These are phyloP conservation scores for Penicillium sclerotiorum DNA, from an alignment of 2,329 filamentous ascomycete species.

Conservation along the genomic window DNA sequence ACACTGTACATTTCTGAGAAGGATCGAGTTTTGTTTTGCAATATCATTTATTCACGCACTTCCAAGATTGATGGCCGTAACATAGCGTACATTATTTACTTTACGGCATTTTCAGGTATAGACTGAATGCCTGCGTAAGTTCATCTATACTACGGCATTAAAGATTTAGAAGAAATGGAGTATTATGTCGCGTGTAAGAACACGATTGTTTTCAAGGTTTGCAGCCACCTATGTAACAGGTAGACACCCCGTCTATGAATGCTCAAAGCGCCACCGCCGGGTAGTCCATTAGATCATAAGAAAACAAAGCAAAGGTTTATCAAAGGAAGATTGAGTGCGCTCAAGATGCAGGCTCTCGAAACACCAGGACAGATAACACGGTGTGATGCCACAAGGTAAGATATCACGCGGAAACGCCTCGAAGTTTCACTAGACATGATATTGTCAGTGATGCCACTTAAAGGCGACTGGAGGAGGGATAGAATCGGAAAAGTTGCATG, in stretches of 20 bases:
- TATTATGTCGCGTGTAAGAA: slow-evolving; percentile 3
- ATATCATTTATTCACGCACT: slow-evolving; percentile 16
- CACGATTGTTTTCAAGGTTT: slow-evolving; percentile 9
- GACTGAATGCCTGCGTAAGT: no score
- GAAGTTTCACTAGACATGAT: no score
- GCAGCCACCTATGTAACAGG: slow-evolving; percentile 9
- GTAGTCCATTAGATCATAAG: slow-evolving; percentile 20
- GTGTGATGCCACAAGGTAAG: background rate
- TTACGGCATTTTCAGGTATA: no score
- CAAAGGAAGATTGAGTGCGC: slow-evolving; percentile 5
- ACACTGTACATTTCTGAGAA: slow-evolving; percentile 34
- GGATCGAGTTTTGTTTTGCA: slow-evolving; percentile 30
- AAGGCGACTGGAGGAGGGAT: no score
- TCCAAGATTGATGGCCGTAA: no score
- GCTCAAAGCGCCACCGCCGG: slow-evolving; percentile 20
- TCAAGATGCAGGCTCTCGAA: slow-evolving; percentile 10
- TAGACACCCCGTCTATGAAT: slow-evolving; percentile 19
- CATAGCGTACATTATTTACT: no score
- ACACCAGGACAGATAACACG: background rate
- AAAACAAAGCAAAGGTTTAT: slow-evolving; percentile 9
- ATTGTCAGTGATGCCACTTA: no score
- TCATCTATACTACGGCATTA: no score
- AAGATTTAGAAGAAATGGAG: no score
- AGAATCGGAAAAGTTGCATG: no score
- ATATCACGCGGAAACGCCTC: background rate